Conservation (phyloP, 371 early-diverging fungal genomes). For the Furculomyces boomerangus region DNA sequence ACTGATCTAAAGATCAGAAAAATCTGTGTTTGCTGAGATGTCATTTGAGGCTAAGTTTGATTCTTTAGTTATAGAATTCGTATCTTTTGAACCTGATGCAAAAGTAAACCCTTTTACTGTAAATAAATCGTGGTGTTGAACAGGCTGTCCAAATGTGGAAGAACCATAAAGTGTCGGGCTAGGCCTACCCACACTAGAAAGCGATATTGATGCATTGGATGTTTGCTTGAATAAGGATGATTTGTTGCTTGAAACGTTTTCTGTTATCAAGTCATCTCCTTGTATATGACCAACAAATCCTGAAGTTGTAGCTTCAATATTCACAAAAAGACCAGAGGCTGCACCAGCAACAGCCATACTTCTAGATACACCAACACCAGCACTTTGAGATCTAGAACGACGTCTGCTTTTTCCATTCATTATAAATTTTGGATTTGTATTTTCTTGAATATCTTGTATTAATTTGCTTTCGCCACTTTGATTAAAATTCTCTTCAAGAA, state of each 20-base stretch:
- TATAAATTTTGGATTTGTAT: too few species aligned
- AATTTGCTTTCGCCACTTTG: too few species aligned
- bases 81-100: background rate
- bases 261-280: conserved; percentile 5
- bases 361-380: conserved; percentile 24
- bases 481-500: too few species aligned
- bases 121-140: background rate
- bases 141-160: background rate
- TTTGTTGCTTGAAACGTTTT: background rate
- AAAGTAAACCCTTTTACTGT: background rate
- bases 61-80: background rate
- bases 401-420: conserved; percentile 13
- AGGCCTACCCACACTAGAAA: background rate
- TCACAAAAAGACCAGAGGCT: conserved; percentile 14
- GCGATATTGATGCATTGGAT: background rate
- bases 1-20: background rate
- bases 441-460: too few species aligned
- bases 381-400: conserved; percentile 23
- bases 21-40: background rate
- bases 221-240: background rate
- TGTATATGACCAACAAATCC: conserved; percentile 26
- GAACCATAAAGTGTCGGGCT: background rate
- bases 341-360: conserved; percentile 23
- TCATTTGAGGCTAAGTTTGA: too few species aligned
- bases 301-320: conserved; percentile 19